phyloP scores from a whole-genome alignment of 148 eudicot species.

The Heliamphora exappendiculata region DNA sequence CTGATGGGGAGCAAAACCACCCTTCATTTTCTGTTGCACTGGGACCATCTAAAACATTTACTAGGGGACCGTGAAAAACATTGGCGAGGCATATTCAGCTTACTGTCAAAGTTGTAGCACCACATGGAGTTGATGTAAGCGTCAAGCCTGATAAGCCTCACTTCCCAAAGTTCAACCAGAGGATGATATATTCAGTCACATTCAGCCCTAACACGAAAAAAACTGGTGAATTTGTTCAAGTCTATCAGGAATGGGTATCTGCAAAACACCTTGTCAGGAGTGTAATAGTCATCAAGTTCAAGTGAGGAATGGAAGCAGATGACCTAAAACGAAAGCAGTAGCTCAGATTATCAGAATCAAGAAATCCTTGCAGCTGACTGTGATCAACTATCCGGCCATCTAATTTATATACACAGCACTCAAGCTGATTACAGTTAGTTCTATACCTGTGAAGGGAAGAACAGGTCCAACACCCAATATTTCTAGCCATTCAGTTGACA shows the following conservation, averaged over 20 bases:
- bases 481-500: no score
- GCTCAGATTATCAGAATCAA: neutral
- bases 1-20: constrained; percentile 22
- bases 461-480: no score
- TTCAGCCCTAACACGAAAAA: neutral
- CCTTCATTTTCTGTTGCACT: constrained; percentile 21
- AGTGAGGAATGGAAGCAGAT: neutral
- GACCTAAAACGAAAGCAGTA: neutral
- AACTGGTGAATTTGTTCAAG: constrained; percentile 4
- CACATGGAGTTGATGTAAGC: constrained; percentile 11
- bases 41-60: constrained; percentile 7
- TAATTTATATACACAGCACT: neutral
- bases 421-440: no score
- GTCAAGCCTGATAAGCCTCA: constrained; percentile 9
- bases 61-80: constrained; percentile 30
- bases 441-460: no score
- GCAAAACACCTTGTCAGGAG: constrained; percentile 15
- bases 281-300: constrained; percentile 3
- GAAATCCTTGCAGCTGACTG: neutral
- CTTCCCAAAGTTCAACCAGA: constrained; percentile 15
- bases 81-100: constrained; percentile 19
- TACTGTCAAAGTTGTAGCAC: constrained; percentile 13
- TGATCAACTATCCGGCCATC: neutral
- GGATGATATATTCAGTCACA: constrained; percentile 13
- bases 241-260: constrained; percentile 11